A percentile compares a stretch with the other conserved stretches of the same genome.
phyloP scores from a whole-genome alignment of 345 rosid species.

The Chamaenerion angustifolium region DNA sequence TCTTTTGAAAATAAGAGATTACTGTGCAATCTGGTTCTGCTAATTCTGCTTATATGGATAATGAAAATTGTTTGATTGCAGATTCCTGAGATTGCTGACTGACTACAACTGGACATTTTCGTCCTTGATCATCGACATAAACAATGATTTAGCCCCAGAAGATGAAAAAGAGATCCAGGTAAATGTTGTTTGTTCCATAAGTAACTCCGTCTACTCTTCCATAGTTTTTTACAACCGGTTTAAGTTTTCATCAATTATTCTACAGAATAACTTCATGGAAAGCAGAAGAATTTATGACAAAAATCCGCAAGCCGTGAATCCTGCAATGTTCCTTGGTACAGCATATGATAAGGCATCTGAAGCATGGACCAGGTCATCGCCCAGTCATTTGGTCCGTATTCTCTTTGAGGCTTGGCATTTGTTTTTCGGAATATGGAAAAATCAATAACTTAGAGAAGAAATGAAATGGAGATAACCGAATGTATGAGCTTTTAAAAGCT shows the following conservation, averaged over 20 bases:
- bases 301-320: slow-evolving; percentile 30
- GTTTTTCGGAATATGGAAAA: too few relatives aligned
- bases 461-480: too few relatives aligned
- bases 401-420: background rate
- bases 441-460: too few relatives aligned
- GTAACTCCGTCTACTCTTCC: too few relatives aligned
- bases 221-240: too few relatives aligned
- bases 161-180: slow-evolving; percentile 71
- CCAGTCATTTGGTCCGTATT: slow-evolving; percentile 52
- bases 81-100: slow-evolving; percentile 70
- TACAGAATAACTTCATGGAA: slow-evolving; percentile 51
- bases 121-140: slow-evolving; percentile 70
- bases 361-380: slow-evolving; percentile 71
- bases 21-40: too few relatives aligned
- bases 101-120: slow-evolving; percentile 79
- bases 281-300: slow-evolving; percentile 49
- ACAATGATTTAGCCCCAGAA: slow-evolving; percentile 50
- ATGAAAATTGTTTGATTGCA: slow-evolving; percentile 13
- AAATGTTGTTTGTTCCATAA: slow-evolving; percentile 16
- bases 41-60: background rate
- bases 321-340: slow-evolving; percentile 79
- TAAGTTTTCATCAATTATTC: background rate
- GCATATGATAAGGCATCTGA: slow-evolving; percentile 87
- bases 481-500: too few relatives aligned
- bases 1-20: too few relatives aligned